A percentile compares a stretch with the other conserved stretches of the same genome.
phyloP scores from a whole-genome alignment of 768 basidiomycete genomes.

The Leccinellum albellum region DNA sequence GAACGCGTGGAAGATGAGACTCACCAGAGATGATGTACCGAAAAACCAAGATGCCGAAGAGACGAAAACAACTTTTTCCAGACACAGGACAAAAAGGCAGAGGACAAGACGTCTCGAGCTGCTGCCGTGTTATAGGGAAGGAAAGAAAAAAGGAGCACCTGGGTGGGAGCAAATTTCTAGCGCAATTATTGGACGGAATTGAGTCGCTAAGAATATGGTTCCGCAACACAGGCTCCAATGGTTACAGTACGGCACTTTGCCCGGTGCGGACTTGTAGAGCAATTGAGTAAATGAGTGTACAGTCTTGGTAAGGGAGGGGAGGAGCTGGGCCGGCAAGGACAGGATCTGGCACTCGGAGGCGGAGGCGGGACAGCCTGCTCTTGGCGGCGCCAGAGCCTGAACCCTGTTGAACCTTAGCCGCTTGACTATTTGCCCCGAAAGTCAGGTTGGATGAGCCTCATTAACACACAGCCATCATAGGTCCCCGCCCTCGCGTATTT shows the following conservation, averaged over 20 bases:
- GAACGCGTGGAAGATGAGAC: slow-evolving; percentile 31
- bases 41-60: slow-evolving; percentile 23
- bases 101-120: slow-evolving; percentile 20
- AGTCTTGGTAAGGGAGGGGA: slow-evolving; percentile 19
- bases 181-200: slow-evolving; percentile 35
- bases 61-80: slow-evolving; percentile 14
- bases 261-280: slow-evolving; percentile 18
- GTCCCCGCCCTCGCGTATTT: slow-evolving; percentile 38
- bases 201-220: slow-evolving; percentile 36
- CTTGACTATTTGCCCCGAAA: slow-evolving; percentile 32
- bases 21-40: slow-evolving; percentile 32
- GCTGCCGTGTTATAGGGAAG: slow-evolving; percentile 25
- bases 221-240: slow-evolving; percentile 31
- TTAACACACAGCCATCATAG: slow-evolving; percentile 37
- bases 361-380: slow-evolving; percentile 21
- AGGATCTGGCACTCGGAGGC: slow-evolving; percentile 16
- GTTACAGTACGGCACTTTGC: slow-evolving; percentile 27
- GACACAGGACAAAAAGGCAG: slow-evolving; percentile 21
- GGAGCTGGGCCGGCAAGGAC: slow-evolving; percentile 7
- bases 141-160: slow-evolving; percentile 29
- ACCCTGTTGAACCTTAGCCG: slow-evolving; percentile 29
- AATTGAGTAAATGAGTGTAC: slow-evolving; percentile 26
- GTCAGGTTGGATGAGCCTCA: slow-evolving; percentile 29
- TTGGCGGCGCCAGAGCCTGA: slow-evolving; percentile 29
- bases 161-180: slow-evolving; percentile 32